Conservation (phyloP, 441 rosid species). For the Viola pubescens region DNA sequence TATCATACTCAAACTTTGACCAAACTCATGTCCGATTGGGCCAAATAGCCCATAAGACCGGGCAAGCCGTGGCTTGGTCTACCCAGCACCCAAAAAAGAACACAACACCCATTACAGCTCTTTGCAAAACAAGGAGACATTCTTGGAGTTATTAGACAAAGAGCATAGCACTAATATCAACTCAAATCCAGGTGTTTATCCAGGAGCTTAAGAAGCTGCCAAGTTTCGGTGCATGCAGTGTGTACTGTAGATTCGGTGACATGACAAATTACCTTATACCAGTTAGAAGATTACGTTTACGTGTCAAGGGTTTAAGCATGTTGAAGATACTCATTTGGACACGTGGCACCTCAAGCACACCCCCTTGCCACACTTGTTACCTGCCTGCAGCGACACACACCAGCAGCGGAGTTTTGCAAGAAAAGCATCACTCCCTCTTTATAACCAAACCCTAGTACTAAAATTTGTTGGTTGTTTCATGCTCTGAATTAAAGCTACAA, state of each 20-base stretch:
- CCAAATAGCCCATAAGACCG: too few species aligned
- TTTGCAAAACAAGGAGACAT: too few species aligned
- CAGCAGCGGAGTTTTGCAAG: conserved; percentile 5
- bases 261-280: not conserved
- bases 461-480: not conserved
- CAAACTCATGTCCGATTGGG: too few species aligned
- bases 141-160: too few species aligned
- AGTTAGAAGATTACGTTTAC: conserved; percentile 35
- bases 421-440: conserved; percentile 15
- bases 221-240: conserved; percentile 6
- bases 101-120: too few species aligned
- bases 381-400: conserved; percentile 24
- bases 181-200: conserved; percentile 20
- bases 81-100: not conserved
- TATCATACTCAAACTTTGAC: too few species aligned
- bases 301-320: conserved; percentile 25
- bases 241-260: not conserved
- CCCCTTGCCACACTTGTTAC: conserved; percentile 31
- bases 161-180: not conserved
- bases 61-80: not conserved
- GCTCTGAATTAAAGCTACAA: not conserved
- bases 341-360: conserved; percentile 25
- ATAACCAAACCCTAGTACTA: not conserved
- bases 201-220: conserved; percentile 12
- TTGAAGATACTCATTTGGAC: conserved; percentile 24